Evolutionary conservation across 2,329 filamentous ascomycete genomes (phyloP).

Genomic region (Calonectria pseudoreteaudii): DNA sequence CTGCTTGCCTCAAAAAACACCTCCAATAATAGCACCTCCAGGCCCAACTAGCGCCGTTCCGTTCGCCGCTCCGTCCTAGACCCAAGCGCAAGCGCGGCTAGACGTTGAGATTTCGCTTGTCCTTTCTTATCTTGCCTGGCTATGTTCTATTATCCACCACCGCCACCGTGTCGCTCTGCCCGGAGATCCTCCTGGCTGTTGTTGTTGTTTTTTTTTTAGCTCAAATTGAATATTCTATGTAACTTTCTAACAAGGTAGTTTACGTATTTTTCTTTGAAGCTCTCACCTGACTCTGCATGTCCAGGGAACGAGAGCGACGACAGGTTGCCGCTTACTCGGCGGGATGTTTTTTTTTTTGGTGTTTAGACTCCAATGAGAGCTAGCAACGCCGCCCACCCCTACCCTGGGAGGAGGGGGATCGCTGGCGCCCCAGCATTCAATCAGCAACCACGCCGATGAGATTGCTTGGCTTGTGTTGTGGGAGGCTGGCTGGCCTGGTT

Average conservation of each 20-base stretch:
- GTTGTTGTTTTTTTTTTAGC: slow-evolving; percentile 2
- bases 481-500: slow-evolving; percentile 19
- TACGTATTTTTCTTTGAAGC: neutral
- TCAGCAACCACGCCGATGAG: slow-evolving; percentile 20
- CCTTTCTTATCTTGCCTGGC: neutral
- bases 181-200: neutral
- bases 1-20: slow-evolving; percentile 25
- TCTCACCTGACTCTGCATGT: neutral
- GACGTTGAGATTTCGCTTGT: slow-evolving; percentile 18
- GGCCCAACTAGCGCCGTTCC: slow-evolving; percentile 32
- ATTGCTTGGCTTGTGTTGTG: neutral
- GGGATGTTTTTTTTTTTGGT: neutral
- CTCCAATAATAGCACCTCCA: slow-evolving; percentile 41
- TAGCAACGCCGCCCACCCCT: slow-evolving; percentile 4
- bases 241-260: neutral
- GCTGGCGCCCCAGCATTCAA: slow-evolving; percentile 16
- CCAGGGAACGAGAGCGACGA: slow-evolving; percentile 13
- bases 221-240: neutral
- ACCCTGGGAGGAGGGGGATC: slow-evolving; percentile 19
- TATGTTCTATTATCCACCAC: neutral
- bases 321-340: slow-evolving; percentile 20
- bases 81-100: slow-evolving; percentile 37
- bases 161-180: slow-evolving; percentile 5
- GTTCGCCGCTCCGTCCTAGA: slow-evolving; percentile 28
- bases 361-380: slow-evolving; percentile 14